Percentiles rank a stretch among this genome's conserved stretches.
phyloP scores from a whole-genome alignment of 768 basidiomycete genomes.

The Cyathus striatus region DNA sequence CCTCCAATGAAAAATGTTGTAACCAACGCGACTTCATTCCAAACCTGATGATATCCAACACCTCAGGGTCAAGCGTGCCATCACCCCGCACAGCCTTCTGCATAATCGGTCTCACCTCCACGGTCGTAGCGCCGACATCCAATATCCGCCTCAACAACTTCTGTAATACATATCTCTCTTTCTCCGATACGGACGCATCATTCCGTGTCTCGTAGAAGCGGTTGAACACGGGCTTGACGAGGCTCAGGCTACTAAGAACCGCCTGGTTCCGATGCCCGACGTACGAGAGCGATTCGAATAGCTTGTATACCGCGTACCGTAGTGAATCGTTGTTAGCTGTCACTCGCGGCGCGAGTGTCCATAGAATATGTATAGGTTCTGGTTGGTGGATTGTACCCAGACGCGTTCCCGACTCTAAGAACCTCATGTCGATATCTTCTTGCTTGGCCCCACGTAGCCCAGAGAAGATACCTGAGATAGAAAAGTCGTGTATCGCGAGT shows the following conservation, averaged over 20 bases:
- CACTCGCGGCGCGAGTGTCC: slow-evolving; percentile 37
- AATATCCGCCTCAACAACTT: slow-evolving; percentile 65
- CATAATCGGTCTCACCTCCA: slow-evolving; percentile 61
- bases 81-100: slow-evolving; percentile 46
- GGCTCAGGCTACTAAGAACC: slow-evolving; percentile 52
- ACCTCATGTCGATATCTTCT: slow-evolving; percentile 33
- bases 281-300: slow-evolving; percentile 58
- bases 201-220: slow-evolving; percentile 29
- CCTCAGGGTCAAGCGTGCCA: slow-evolving; percentile 52
- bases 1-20: slow-evolving; percentile 69
- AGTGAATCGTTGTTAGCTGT: slow-evolving; percentile 29
- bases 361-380: slow-evolving; percentile 56
- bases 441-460: slow-evolving; percentile 28
- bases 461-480: slow-evolving; percentile 49
- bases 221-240: slow-evolving; percentile 49
- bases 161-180: slow-evolving; percentile 51
- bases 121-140: slow-evolving; percentile 68
- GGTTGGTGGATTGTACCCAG: slow-evolving; percentile 53
- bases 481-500: slow-evolving; percentile 63
- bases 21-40: slow-evolving; percentile 77
- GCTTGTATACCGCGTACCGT: slow-evolving; percentile 51
- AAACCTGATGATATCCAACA: slow-evolving; percentile 65
- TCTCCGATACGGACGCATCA: slow-evolving; percentile 23
- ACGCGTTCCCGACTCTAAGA: slow-evolving; percentile 37
- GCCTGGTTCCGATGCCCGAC: slow-evolving; percentile 68